Percentiles rank a stretch among this genome's conserved stretches.
Conservation (phyloP, 495 filamentous ascomycete species). For the Podospora fimiseda region DNA sequence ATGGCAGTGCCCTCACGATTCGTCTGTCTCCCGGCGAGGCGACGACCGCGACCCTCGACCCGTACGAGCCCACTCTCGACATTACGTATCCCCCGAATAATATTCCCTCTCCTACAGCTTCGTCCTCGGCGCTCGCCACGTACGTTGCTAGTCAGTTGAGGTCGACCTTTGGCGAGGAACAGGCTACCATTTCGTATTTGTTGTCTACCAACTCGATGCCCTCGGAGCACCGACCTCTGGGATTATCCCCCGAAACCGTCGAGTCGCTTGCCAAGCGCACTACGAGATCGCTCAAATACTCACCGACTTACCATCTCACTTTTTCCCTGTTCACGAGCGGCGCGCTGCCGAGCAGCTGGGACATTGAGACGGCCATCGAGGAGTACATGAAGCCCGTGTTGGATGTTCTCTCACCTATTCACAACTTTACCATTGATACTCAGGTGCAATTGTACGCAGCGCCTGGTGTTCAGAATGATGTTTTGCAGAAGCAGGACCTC, state of each 20-base stretch:
- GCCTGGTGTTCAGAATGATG: slow-evolving; percentile 61
- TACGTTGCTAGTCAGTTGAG: slow-evolving; percentile 78
- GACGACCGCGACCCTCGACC: slow-evolving; percentile 56
- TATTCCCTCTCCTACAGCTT: slow-evolving; percentile 59
- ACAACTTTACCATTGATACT: slow-evolving; percentile 94
- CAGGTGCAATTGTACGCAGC: slow-evolving; percentile 90
- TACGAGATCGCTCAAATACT: slow-evolving; percentile 81
- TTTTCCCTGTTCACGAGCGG: slow-evolving; percentile 89
- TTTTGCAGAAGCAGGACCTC: slow-evolving; percentile 78
- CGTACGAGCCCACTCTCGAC: slow-evolving; percentile 66
- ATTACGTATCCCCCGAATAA: slow-evolving; percentile 73
- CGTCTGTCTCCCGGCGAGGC: slow-evolving; percentile 59
- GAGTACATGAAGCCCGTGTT: slow-evolving; percentile 79
- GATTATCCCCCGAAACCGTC: slow-evolving; percentile 33
- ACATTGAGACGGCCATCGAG: slow-evolving; percentile 75
- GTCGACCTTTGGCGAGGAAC: slow-evolving; percentile 78
- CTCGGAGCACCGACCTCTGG: slow-evolving; percentile 40
- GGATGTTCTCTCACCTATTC: slow-evolving; percentile 68
- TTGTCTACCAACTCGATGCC: slow-evolving; percentile 55
- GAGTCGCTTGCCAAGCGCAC: slow-evolving; percentile 51
- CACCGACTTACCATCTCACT: slow-evolving; percentile 89
- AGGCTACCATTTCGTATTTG: slow-evolving; percentile 78
- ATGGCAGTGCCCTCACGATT: slow-evolving; percentile 59
- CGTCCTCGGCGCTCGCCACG: slow-evolving; percentile 66
- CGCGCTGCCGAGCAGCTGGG: slow-evolving; percentile 77